Conservation (phyloP, 345 rosid species). For the Euphorbia peplus region DNA sequence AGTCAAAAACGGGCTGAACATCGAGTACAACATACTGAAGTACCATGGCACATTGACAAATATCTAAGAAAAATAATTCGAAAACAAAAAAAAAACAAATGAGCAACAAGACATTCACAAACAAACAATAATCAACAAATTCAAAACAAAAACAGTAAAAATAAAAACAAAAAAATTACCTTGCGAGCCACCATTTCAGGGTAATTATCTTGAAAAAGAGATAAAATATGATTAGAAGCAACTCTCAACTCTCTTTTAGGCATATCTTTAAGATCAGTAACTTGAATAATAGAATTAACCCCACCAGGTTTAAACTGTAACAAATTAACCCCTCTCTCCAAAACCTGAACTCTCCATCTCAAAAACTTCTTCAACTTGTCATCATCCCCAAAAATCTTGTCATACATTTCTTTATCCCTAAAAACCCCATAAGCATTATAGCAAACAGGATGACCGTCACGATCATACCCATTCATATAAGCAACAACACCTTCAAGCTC, state of each 20-base stretch:
- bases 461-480: slow-evolving; percentile 82
- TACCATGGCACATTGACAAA: slow-evolving; percentile 99
- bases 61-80: no score
- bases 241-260: slow-evolving; percentile 90
- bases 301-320: slow-evolving; percentile 95
- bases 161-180: slow-evolving; percentile 32
- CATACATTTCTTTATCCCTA: slow-evolving; percentile 73
- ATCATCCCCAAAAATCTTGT: slow-evolving; percentile 83
- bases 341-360: slow-evolving; percentile 91
- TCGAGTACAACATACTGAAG: slow-evolving; percentile 76
- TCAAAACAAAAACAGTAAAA: no score
- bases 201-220: slow-evolving; percentile 93
- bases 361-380: slow-evolving; percentile 75
- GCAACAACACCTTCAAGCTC: slow-evolving; percentile 88
- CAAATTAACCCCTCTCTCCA: slow-evolving; percentile 75
- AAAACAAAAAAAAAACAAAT: neutral
- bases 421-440: slow-evolving; percentile 93
- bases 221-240: slow-evolving; percentile 84
- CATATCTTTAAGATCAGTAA: slow-evolving; percentile 96
- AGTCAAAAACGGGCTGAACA: slow-evolving; percentile 91
- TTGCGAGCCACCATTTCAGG: slow-evolving; percentile 99
- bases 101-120: neutral
- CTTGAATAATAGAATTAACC: slow-evolving; percentile 82
- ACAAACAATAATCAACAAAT: no score
- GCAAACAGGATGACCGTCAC: slow-evolving; percentile 88